A percentile compares a stretch with the other conserved stretches of the same genome.
These are phyloP conservation scores for Myxozyma kluyveri DNA, from an alignment of 805 yeast species.

Conservation along the genomic window DNA sequence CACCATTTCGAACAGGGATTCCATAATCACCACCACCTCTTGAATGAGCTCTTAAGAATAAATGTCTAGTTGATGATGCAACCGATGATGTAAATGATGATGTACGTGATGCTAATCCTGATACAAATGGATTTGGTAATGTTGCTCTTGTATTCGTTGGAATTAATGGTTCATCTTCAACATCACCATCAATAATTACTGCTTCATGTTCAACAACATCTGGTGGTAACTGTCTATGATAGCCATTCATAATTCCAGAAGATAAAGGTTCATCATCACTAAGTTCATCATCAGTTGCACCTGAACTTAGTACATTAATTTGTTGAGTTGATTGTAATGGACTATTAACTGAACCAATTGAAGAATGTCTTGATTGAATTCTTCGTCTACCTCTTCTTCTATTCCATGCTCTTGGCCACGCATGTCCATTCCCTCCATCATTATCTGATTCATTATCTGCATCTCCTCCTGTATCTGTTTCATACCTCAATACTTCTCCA, in stretches of 20 bases:
- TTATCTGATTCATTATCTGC: not conserved
- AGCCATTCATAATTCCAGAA: no score
- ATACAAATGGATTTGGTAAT: conserved; percentile 23
- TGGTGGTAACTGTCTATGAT: conserved; percentile 14
- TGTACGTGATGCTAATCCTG: conserved; percentile 14
- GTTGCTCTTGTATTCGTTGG: conserved; percentile 21
- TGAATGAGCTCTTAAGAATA: not conserved
- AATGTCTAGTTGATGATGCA: conserved; percentile 5
- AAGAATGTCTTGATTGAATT: not conserved
- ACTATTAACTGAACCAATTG: not conserved
- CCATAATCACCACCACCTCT: not conserved
- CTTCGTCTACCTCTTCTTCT: not conserved
- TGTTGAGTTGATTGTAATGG: not conserved
- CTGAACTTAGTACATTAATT: no score
- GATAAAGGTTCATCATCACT: no score
- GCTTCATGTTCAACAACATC: conserved; percentile 23
- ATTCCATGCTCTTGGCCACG: not conserved
- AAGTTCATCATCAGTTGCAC: not conserved
- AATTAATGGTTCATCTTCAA: conserved; percentile 24
- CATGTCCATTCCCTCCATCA: not conserved
- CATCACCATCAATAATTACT: conserved; percentile 8
- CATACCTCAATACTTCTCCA: not conserved
- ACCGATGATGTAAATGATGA: conserved; percentile 21
- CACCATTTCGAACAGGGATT: not conserved
- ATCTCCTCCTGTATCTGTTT: not conserved